Evolutionary conservation across 1,139 yeast genomes (phyloP).

Genomic region (Suhomyces bokatorum): DNA sequence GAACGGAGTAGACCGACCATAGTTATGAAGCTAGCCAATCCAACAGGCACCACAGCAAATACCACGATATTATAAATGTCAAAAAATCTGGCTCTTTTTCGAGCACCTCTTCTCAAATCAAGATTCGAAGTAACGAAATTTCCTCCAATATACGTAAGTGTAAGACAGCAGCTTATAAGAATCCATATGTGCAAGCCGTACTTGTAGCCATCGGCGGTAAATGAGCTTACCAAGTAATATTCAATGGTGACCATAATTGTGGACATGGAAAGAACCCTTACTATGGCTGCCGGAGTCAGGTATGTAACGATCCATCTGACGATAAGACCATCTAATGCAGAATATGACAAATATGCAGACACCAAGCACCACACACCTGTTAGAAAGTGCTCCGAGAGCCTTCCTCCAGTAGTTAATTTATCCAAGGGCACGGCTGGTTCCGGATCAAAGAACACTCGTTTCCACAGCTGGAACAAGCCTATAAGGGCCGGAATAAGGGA

Average conservation of each 20-base stretch:
- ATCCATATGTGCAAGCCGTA: slow-evolving; percentile 91
- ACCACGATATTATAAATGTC: slow-evolving; percentile 85
- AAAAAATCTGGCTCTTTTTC: slow-evolving; percentile 58
- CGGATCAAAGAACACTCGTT: slow-evolving; percentile 39
- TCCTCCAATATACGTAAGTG: slow-evolving; percentile 81
- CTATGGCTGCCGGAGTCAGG: slow-evolving; percentile 82
- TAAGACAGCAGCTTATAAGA: slow-evolving; percentile 77
- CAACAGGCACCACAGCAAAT: slow-evolving; percentile 96
- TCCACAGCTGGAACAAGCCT: slow-evolving; percentile 58
- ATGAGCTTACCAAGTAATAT: slow-evolving; percentile 62
- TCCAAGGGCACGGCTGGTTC: slow-evolving; percentile 23
- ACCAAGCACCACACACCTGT: slow-evolving; percentile 85
- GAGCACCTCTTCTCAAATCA: slow-evolving; percentile 46
- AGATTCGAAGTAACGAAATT: slow-evolving; percentile 87
- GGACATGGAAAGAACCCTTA: slow-evolving; percentile 81
- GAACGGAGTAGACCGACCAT: slow-evolving; percentile 82
- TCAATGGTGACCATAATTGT: slow-evolving; percentile 70
- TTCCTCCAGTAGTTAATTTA: slow-evolving; percentile 48
- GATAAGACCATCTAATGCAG: slow-evolving; percentile 86
- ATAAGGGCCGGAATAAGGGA: slow-evolving; percentile 65
- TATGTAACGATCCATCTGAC: slow-evolving; percentile 92
- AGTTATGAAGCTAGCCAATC: slow-evolving; percentile 88
- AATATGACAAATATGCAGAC: slow-evolving; percentile 78
- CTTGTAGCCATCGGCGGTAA: slow-evolving; percentile 49
- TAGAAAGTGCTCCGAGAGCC: slow-evolving; percentile 68